phyloP scores from a whole-genome alignment of 116 monocot genomes.

The Papilionanthe hybrid region DNA sequence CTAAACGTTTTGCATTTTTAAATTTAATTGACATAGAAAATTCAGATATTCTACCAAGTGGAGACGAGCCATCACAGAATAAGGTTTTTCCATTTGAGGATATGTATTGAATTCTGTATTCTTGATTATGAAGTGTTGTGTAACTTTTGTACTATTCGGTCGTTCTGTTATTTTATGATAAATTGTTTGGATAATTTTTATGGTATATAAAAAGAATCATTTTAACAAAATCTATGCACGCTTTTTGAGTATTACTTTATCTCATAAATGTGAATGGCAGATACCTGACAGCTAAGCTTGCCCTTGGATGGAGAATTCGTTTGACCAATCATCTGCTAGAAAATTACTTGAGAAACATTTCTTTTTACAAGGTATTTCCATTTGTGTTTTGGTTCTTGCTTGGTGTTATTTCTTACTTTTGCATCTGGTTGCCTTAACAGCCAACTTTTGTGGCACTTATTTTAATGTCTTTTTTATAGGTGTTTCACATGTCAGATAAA shows the following conservation, averaged over 20 bases:
- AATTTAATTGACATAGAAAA: neutral
- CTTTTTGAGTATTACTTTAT: neutral
- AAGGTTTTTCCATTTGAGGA: neutral
- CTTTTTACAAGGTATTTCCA: constrained; percentile 87
- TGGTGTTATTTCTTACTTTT: neutral
- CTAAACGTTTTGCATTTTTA: neutral
- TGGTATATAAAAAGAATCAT: neutral
- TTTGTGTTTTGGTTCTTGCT: neutral
- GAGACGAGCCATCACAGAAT: neutral
- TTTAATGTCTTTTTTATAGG: constrained; percentile 32
- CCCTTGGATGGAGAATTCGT: constrained; percentile 91
- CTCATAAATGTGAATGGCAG: constrained; percentile 30
- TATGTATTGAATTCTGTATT: neutral
- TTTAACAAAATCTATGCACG: neutral
- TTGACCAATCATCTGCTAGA: constrained; percentile 81
- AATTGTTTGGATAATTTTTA: neutral
- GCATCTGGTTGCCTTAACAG: neutral
- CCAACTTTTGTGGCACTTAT: neutral
- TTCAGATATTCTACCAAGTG: neutral
- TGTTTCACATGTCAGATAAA: constrained; percentile 70
- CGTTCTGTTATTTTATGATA: neutral
- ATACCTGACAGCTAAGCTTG: constrained; percentile 70
- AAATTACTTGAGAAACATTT: constrained; percentile 79
- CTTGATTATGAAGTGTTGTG: neutral
- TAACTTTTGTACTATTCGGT: neutral